Evolutionary conservation across 1,284 basidiomycete species (phyloP), one percentile per base, ranked within the genome.

Genomic region (Ustilago trichophora): DNA sequence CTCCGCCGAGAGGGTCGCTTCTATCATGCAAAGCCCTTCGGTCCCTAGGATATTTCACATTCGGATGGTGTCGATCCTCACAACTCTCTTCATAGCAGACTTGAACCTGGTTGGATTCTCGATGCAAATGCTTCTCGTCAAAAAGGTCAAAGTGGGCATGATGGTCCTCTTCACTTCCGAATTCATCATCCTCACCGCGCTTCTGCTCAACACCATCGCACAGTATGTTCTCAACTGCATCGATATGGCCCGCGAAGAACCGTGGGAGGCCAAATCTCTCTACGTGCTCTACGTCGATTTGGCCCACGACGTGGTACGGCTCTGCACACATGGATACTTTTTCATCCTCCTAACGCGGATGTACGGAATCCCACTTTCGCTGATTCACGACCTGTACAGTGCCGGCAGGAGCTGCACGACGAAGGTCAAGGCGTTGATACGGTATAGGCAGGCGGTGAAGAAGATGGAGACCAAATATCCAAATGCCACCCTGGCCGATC

Each of bases 381-480:
- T 98, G 64, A 87, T 98, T 48, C 90, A 95, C 43, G 94, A 98
- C 83, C 92, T 99, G 31, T 98, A 95, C 84, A 87, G 96, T 76
- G 96, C 95, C 1, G 89, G 91, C 5, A 88, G 92, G 15, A 94
- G 92, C 6, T 96, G 98, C 84, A 85, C 93, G 70, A 87, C 88
- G 3, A 89, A 93, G 36, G 86, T 93, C 42, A 88, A 90, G 34
- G 93, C 95, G 47, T 60, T 98, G 46, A 85, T 93, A 50, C 89
- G 94, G 26, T 98, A 97, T 83, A 89, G 92, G 70, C 90, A 90
- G 36, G 96, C 96, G 2, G 98, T 95, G 2, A 86, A 89, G 52
- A 94, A 98, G 82, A 98, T 99, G 95, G 93, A 98, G 77, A 87
- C 91, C 68, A 86, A 92, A 36, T 99, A 98, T 82, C 93, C 95